phyloP scores from a whole-genome alignment of 345 rosid genomes.

The Lumnitzera racemosa region DNA sequence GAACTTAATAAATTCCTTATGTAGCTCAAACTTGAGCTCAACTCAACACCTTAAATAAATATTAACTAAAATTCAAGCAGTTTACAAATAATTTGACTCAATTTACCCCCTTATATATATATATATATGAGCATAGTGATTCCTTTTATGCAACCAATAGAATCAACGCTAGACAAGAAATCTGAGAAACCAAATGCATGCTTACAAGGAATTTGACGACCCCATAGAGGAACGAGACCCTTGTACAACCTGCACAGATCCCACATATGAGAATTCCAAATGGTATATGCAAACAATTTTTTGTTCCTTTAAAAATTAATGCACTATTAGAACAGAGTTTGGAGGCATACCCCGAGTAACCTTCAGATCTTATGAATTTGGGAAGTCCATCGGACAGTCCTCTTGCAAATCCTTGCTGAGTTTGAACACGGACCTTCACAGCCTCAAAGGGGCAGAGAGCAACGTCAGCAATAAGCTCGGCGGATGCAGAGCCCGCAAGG shows the following conservation, averaged over 20 bases:
- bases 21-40: too few species aligned
- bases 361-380: conserved; percentile 87
- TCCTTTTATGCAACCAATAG: background rate
- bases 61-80: too few species aligned
- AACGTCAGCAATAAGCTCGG: conserved; percentile 87
- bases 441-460: conserved; percentile 99
- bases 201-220: conserved; percentile 99
- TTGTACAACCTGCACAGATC: conserved; percentile 68
- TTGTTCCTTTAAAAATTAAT: background rate
- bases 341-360: conserved; percentile 67
- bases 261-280: background rate
- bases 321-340: background rate
- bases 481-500: conserved; percentile 99
- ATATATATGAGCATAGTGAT: background rate
- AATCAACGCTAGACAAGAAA: background rate
- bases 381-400: conserved; percentile 94
- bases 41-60: too few species aligned
- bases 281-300: background rate
- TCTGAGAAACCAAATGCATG: conserved; percentile 1
- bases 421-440: conserved; percentile 96
- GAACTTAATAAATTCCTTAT: too few species aligned
- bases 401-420: conserved; percentile 98
- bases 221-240: conserved; percentile 97
- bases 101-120: too few species aligned
- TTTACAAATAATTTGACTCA: too few species aligned